Percentiles rank a stretch among this genome's conserved stretches.
phyloP scores from a whole-genome alignment of 176 grass and related monocot genomes.

The Pontederia paniculata region DNA sequence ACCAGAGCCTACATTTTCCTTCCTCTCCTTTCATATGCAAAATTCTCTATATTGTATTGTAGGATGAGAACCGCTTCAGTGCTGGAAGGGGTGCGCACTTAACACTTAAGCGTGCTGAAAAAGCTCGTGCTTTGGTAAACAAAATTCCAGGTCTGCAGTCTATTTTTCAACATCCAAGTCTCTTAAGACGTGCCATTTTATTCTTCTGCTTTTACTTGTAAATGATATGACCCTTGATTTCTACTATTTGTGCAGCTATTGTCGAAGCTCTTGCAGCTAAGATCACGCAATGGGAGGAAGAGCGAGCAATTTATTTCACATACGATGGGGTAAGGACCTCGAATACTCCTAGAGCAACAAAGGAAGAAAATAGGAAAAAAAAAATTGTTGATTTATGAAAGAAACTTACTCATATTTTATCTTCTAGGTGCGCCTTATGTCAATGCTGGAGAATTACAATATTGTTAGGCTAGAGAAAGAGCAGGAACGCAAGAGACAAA shows the following conservation, averaged over 20 bases:
- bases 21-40: slow-evolving; percentile 2
- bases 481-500: slow-evolving; percentile 54
- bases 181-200: background rate
- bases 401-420: background rate
- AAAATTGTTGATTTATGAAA: background rate
- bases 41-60: slow-evolving; percentile 10
- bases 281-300: slow-evolving; percentile 56
- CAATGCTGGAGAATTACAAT: slow-evolving; percentile 61
- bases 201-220: background rate
- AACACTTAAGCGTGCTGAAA: slow-evolving; percentile 67
- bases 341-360: background rate
- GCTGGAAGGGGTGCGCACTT: slow-evolving; percentile 75
- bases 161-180: background rate
- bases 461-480: slow-evolving; percentile 58
- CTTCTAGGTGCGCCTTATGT: slow-evolving; percentile 45
- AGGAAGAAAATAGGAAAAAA: no score
- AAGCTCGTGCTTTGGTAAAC: slow-evolving; percentile 56
- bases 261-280: slow-evolving; percentile 62
- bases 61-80: slow-evolving; percentile 77
- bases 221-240: slow-evolving; percentile 7
- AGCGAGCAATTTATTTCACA: slow-evolving; percentile 47
- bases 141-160: slow-evolving; percentile 76
- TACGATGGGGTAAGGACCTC: slow-evolving; percentile 55
- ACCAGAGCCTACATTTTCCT: background rate
- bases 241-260: slow-evolving; percentile 32